Evolutionary conservation across 2,329 filamentous ascomycete species (phyloP).

Genomic region (Lecanicillium sp.): DNA sequence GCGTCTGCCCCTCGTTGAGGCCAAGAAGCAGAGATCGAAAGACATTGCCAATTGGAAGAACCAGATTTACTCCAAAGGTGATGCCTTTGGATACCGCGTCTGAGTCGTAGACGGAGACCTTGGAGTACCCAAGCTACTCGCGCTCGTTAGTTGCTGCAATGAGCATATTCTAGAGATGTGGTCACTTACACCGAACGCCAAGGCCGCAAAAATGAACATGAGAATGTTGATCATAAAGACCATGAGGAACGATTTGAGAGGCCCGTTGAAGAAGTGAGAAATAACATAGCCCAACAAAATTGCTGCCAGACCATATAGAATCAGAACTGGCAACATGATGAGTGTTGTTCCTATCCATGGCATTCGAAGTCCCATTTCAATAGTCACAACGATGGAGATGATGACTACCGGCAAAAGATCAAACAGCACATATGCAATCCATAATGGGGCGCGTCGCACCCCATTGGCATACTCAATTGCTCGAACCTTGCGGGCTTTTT

Average conservation of each 20-base stretch:
- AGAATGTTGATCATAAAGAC: conserved; percentile 57
- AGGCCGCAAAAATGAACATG: conserved; percentile 35
- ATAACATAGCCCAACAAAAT: conserved; percentile 61
- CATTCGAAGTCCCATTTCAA: conserved; percentile 54
- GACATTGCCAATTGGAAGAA: conserved; percentile 34
- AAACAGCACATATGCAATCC: conserved; percentile 70
- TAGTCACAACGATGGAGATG: conserved; percentile 53
- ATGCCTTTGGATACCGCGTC: conserved; percentile 11
- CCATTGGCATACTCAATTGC: conserved; percentile 82
- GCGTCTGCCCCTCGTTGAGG: conserved; percentile 69
- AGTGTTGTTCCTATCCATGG: conserved; percentile 62
- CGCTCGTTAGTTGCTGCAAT: no score
- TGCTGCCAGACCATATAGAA: conserved; percentile 68
- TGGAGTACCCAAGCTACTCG: not conserved
- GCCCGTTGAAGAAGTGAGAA: conserved; percentile 51
- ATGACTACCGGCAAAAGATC: conserved; percentile 63
- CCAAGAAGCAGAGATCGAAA: conserved; percentile 63
- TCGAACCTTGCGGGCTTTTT: conserved; percentile 65
- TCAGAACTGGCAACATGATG: conserved; percentile 68
- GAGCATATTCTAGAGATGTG: no score
- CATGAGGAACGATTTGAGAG: conserved; percentile 63
- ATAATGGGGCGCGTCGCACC: conserved; percentile 66
- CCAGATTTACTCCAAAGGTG: conserved; percentile 10
- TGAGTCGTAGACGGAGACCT: conserved; percentile 7
- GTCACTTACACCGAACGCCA: no score